Percentiles rank a stretch among this genome's conserved stretches.
Conservation (phyloP, 768 basidiomycete genomes). For the Termitomyces sp. region DNA sequence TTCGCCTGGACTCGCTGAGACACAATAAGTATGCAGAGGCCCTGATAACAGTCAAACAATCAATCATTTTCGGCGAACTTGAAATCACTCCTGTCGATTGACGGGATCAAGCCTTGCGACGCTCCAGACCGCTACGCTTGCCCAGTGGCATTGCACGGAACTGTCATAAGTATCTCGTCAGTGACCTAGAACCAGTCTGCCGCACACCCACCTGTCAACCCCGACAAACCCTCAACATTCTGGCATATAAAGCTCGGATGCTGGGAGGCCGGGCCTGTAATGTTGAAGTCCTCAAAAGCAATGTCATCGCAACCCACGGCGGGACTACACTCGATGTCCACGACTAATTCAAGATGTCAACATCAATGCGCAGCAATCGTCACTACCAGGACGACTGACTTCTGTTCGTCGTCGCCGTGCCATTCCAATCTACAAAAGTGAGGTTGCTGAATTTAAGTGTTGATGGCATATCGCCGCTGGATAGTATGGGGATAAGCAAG, state of each 20-base stretch:
- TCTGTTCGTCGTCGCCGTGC: constrained; percentile 41
- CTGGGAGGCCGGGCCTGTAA: constrained; percentile 35
- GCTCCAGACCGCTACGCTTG: constrained; percentile 8
- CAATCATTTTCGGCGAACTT: neutral
- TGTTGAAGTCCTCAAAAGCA: constrained; percentile 38
- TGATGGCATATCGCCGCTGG: constrained; percentile 50
- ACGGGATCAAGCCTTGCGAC: neutral
- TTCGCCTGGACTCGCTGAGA: neutral
- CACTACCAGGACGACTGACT: constrained; percentile 25
- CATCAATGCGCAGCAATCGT: neutral
- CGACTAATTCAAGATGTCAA: constrained; percentile 31
- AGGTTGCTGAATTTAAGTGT: constrained; percentile 45
- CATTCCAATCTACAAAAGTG: constrained; percentile 45
- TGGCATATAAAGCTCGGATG: constrained; percentile 42
- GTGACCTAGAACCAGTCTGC: neutral
- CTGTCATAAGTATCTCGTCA: constrained; percentile 13
- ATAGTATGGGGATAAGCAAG: neutral
- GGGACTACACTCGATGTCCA: constrained; percentile 50
- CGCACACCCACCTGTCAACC: constrained; percentile 30
- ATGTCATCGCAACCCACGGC: constrained; percentile 47
- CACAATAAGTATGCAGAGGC: neutral
- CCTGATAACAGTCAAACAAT: neutral
- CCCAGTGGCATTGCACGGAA: constrained; percentile 25
- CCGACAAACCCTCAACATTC: constrained; percentile 40
- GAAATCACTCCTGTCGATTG: neutral